Percentiles rank a stretch among this genome's conserved stretches.
phyloP scores from a whole-genome alignment of 2,329 filamentous ascomycete species.

The Talaromyces atroroseus region DNA sequence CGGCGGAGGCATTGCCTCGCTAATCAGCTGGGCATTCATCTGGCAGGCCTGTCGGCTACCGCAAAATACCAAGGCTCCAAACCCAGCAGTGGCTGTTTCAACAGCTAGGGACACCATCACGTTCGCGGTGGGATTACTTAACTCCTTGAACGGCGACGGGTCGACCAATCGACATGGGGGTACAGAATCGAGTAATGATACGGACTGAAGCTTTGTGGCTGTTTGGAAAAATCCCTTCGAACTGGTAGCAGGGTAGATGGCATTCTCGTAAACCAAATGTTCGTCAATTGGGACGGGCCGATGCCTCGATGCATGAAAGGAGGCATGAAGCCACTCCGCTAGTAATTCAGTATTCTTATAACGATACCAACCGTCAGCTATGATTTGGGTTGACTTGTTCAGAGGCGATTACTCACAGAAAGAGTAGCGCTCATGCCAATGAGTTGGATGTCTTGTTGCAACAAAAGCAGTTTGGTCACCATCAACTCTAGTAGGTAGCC shows the following conservation, averaged over 20 bases:
- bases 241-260: slow-evolving; percentile 59
- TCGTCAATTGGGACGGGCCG: slow-evolving; percentile 71
- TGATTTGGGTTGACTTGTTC: neutral
- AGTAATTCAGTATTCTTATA: slow-evolving; percentile 64
- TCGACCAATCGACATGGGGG: slow-evolving; percentile 45
- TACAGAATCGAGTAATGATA: slow-evolving; percentile 29
- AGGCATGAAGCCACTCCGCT: slow-evolving; percentile 64
- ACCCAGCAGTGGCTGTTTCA: slow-evolving; percentile 63
- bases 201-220: slow-evolving; percentile 45
- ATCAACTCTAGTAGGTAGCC: slow-evolving; percentile 72
- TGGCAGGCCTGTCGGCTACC: slow-evolving; percentile 64
- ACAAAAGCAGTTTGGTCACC: slow-evolving; percentile 64
- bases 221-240: slow-evolving; percentile 56
- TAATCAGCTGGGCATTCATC: slow-evolving; percentile 61
- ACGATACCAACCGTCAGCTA: neutral
- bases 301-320: slow-evolving; percentile 68
- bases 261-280: slow-evolving; percentile 65
- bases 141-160: slow-evolving; percentile 54
- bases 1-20: slow-evolving; percentile 56
- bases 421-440: slow-evolving; percentile 77
- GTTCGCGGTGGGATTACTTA: slow-evolving; percentile 62
- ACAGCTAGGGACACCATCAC: slow-evolving; percentile 64
- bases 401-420: slow-evolving; percentile 47
- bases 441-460: slow-evolving; percentile 64
- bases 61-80: slow-evolving; percentile 68